These are phyloP conservation scores for Onygenales sp. DNA, from an alignment of 2,329 filamentous ascomycete species.

Conservation along the genomic window DNA sequence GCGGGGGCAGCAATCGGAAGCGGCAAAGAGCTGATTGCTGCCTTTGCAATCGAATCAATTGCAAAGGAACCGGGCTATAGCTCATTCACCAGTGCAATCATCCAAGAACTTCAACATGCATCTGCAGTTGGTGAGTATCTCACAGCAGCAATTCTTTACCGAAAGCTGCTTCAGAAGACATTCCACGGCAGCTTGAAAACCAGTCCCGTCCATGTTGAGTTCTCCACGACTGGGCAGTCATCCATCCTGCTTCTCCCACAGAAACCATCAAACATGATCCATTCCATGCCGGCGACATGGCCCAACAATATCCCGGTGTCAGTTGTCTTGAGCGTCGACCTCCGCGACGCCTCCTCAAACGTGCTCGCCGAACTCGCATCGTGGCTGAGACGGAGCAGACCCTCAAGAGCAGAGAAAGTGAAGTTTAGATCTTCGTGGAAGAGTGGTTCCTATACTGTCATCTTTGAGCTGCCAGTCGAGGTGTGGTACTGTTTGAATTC, in stretches of 20 bases:
- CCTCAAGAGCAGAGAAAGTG: not conserved
- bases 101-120: not conserved
- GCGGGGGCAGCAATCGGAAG: not conserved
- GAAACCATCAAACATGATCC: too few relatives aligned
- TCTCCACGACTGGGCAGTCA: not conserved
- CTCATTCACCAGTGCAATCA: not conserved
- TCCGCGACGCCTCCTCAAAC: not conserved
- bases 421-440: not conserved
- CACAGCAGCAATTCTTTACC: not conserved
- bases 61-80: not conserved
- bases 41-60: not conserved
- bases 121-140: not conserved
- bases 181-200: not conserved
- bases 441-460: not conserved
- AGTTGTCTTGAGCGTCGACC: not conserved
- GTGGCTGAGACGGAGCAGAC: not conserved
- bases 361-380: not conserved
- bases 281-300: not conserved
- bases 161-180: conserved; percentile 1
- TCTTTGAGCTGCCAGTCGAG: conserved; percentile 3
- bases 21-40: not conserved
- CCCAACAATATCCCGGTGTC: not conserved
- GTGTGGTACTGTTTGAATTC: conserved; percentile 3
- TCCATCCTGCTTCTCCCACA: not conserved
- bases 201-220: not conserved